Evolutionary conservation across 345 rosid species (phyloP), one percentile per base, ranked within the genome.

Genomic region (Litchi chinensis): DNA sequence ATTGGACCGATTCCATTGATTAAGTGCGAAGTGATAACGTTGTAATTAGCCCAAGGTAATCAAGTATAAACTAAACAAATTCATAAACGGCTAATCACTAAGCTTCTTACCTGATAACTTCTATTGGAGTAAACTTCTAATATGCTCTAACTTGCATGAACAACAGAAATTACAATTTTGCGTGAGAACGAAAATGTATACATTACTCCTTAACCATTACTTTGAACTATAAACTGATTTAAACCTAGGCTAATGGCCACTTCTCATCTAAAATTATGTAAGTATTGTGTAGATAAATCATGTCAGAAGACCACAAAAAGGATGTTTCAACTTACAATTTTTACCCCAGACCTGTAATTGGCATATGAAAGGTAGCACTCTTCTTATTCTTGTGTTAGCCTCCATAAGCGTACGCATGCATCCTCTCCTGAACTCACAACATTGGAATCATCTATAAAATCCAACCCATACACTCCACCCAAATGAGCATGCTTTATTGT

Each of bases 361-460:
- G 59, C 70, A 65, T 28, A 11, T 28, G 43, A 59, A 18, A 28
- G 48, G 32, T 18, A 22, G 43, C 13, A 65, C 43, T 46, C 28
- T 52, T 48, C 63, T 81, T 43, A 86, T 41, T 76, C 86, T 74
- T 79, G 74, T 46, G 84, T 70, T 65, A 82, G 50, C 26, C 68
- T 85, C 97, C 97, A 91, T 57, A 86, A 83, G 60, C 95, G 91
- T 75, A 93, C 75, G 65, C 89, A 87, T 46, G 91, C 95, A 79
- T 93, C 97, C 81, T 90, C 97, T 7, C 97, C 93, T 21, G 95
- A 93, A 70, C 91, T 91, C 72, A 83, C 89, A 24, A 90, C 79
- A 12, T 77, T 87, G 76, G 68, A 60, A 18, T 85, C 86, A 82
- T 93, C 97, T 6, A 73, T 63, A 74, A 91, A 93, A 65, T 84